Percentiles rank a stretch among this genome's conserved stretches.
phyloP scores from a whole-genome alignment of 2,329 filamentous ascomycete genomes.

The Didymella exigua region DNA sequence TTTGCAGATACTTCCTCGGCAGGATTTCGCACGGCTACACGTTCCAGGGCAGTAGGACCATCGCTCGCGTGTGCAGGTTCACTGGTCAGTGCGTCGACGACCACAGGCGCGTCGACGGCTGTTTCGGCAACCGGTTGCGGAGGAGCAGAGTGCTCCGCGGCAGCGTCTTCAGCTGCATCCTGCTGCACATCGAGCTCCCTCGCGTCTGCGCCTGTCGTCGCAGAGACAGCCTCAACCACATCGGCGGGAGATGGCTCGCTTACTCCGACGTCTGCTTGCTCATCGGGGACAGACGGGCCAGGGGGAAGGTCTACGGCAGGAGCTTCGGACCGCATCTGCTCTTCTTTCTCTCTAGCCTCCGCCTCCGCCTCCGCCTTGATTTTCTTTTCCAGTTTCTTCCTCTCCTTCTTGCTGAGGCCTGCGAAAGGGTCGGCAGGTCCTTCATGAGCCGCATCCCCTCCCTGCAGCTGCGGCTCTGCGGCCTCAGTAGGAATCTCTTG shows the following conservation, averaged over 20 bases:
- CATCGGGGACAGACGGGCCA: background rate
- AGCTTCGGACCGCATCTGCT: background rate
- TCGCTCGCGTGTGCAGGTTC: background rate
- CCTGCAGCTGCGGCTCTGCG: background rate
- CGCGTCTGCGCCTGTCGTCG: background rate
- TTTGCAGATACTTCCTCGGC: background rate
- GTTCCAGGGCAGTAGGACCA: background rate
- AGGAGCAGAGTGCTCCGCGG: background rate
- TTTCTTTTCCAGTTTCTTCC: constrained; percentile 37
- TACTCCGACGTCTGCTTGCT: background rate
- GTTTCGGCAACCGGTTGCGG: background rate
- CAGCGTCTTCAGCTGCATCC: background rate
- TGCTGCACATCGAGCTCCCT: background rate
- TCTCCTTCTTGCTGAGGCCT: constrained; percentile 9
- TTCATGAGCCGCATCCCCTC: background rate
- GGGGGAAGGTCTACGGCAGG: background rate
- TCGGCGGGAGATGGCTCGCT: background rate
- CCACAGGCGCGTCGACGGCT: background rate
- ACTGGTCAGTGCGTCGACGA: background rate
- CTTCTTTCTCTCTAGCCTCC: constrained; percentile 22
- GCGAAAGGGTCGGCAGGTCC: constrained; percentile 1
- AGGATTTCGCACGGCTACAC: too few species aligned
- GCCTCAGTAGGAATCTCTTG: background rate
- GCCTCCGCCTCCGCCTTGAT: constrained; percentile 32
- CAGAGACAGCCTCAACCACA: background rate